Percentiles rank a stretch among this genome's conserved stretches.
These are phyloP conservation scores for Sophora flavescens DNA, from an alignment of 306 rosid species.

Conservation along the genomic window DNA sequence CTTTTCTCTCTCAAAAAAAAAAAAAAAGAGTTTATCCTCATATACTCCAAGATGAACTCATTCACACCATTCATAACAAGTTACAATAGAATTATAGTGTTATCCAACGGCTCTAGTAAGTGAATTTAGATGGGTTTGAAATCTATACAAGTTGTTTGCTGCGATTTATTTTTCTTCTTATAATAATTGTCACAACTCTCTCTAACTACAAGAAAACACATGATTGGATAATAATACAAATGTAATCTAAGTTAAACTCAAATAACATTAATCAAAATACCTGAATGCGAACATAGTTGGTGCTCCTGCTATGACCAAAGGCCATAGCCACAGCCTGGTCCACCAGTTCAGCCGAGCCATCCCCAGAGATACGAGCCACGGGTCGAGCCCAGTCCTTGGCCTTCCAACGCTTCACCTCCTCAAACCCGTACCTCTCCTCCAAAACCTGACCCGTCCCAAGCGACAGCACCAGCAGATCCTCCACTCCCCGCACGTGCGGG, in stretches of 20 bases:
- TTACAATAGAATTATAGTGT: no score
- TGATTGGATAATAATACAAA: neutral
- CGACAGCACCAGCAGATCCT: conserved; percentile 90
- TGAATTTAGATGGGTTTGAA: no score
- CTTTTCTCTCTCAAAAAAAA: no score
- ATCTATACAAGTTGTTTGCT: no score
- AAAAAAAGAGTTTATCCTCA: no score
- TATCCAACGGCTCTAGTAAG: no score
- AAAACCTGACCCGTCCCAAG: conserved; percentile 83
- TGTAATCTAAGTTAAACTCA: neutral
- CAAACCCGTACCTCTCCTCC: conserved; percentile 69
- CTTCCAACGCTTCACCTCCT: conserved; percentile 77
- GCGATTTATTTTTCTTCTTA: no score
- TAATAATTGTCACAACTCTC: no score
- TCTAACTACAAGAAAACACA: no score
- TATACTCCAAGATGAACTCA: no score
- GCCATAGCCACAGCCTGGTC: conserved; percentile 99
- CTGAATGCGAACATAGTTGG: conserved; percentile 94
- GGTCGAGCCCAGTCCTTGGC: conserved; percentile 97
- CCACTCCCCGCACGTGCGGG: conserved; percentile 97
- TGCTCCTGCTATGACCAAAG: conserved; percentile 75
- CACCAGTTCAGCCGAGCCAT: conserved; percentile 86
- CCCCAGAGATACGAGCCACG: conserved; percentile 81
- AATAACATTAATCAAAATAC: conserved; percentile 43
- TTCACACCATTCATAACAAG: no score